Percentiles rank a stretch among this genome's conserved stretches.
Evolutionary conservation across 371 early-diverging fungal genomes (phyloP).

Genomic region (Mortierella polycephala): DNA sequence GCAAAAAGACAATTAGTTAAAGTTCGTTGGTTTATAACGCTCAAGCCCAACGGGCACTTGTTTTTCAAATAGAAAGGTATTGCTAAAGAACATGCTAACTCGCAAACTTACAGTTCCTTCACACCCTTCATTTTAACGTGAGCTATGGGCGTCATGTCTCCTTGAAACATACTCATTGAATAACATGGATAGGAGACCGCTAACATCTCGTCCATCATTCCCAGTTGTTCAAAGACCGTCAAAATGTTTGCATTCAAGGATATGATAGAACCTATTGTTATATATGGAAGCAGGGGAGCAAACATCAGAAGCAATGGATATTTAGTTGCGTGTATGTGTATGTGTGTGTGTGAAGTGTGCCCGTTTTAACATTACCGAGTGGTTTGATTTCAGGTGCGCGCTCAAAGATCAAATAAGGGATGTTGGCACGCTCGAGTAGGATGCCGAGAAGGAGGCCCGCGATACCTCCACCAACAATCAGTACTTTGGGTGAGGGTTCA

Average conservation of each 20-base stretch:
- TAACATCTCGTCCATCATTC: slow-evolving; percentile 12
- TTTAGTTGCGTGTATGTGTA: not conserved
- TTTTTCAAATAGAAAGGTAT: not conserved
- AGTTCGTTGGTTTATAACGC: too few relatives aligned
- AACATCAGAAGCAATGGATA: too few relatives aligned
- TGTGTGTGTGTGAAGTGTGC: too few relatives aligned
- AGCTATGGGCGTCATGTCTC: too few relatives aligned
- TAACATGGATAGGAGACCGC: slow-evolving; percentile 4
- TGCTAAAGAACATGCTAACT: not conserved
- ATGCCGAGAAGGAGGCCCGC: slow-evolving; percentile 15
- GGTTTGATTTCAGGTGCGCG: slow-evolving; percentile 4
- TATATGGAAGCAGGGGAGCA: not conserved
- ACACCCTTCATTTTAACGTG: too few relatives aligned
- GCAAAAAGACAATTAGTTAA: not conserved
- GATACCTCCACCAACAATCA: slow-evolving; percentile 14
- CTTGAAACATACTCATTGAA: not conserved
- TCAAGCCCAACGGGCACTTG: too few relatives aligned
- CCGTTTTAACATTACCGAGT: slow-evolving; percentile 4
- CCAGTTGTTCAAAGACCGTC: slow-evolving; percentile 25
- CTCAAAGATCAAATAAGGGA: slow-evolving; percentile 24
- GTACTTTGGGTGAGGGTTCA: not conserved
- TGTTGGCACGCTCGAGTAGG: slow-evolving; percentile 13
- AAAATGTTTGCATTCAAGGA: slow-evolving; percentile 17
- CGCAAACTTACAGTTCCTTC: too few relatives aligned
- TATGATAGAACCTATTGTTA: slow-evolving; percentile 15